Conservation (phyloP, 169 alveolate genomes). For the Plasmodium vinckei region DNA sequence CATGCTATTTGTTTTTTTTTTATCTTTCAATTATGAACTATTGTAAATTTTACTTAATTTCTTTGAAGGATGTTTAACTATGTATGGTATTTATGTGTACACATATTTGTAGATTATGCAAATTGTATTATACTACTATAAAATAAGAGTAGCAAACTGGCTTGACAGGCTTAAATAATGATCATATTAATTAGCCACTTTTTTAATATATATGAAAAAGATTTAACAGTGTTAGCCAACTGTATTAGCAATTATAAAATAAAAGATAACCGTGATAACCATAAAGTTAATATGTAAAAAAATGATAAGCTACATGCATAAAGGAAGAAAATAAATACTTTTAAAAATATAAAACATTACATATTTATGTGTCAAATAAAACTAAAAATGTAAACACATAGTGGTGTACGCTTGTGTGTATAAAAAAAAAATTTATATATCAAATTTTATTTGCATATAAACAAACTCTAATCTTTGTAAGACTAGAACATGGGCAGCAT, state of each 20-base stretch:
- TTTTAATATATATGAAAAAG: background rate
- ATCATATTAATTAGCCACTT: background rate
- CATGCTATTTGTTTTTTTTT: too few relatives aligned
- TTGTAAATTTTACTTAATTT: too few relatives aligned
- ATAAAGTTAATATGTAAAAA: background rate
- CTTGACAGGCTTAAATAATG: background rate
- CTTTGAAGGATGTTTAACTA: too few relatives aligned
- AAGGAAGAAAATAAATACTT: background rate
- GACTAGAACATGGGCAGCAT: conserved; percentile 74
- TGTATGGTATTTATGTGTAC: too few relatives aligned
- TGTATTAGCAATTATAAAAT: background rate
- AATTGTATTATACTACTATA: too few relatives aligned
- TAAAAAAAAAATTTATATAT: background rate
- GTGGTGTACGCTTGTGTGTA: background rate
- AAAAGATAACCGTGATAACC: background rate
- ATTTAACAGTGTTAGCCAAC: background rate
- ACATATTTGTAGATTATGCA: too few relatives aligned
- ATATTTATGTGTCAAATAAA: conserved; percentile 22
- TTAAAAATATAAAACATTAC: conserved; percentile 14
- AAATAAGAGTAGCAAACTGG: too few relatives aligned
- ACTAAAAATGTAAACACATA: conserved; percentile 15
- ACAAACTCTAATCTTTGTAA: conserved; percentile 66
- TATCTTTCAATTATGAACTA: too few relatives aligned
- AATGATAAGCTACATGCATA: background rate
- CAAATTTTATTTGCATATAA: conserved; percentile 45